Evolutionary conservation across 352 stramenopile genomes (phyloP), one percentile per base, ranked within the genome.

Genomic region (Phytophthora fragariaefolia): DNA sequence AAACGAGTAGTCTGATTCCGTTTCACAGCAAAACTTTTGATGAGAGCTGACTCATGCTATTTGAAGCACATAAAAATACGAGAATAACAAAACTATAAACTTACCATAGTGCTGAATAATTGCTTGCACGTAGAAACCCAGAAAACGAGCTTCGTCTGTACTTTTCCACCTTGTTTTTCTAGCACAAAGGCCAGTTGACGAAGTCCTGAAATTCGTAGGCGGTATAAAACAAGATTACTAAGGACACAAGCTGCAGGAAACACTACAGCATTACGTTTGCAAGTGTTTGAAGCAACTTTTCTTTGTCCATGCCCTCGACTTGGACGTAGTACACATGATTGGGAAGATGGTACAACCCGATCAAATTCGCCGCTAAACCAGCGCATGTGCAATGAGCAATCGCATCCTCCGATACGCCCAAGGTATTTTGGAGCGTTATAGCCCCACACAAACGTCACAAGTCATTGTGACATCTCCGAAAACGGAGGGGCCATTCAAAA

Each of bases 181-280:
- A 88, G 54, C 23, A 86, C 59, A 38, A 89, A 85, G 7, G 67
- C 63, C 2, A 89, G 34, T 17, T 83, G 72, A 1, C 38, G 45
- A 4, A 81, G 2, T 12, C 59, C 40, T 1, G 69, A 76, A 26
- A 89, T 30, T 4, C 32, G 43, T 1, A 83, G 47, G n/a, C 66
- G 71, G 1, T 46, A 53, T 69, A 18, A 3, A 47, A 49, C 6
- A 86, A 66, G 6, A 76, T 22, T 6, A 82, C 6, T 17, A 86
- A 58, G 9, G 77, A 86, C 2, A 69, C 17, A 0, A 88, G 15
- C 48, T 88, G 75, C 23, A 88, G 54, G 20, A 51, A 40, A 15
- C 55, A 63, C 55, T 86, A 86, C 0, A 74, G 15, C n/a, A 79
- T 26, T 15, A 84, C 71, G 30, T 69, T 76, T 7, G n/a, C 22